Evolutionary conservation across 129 eudicot species (phyloP).

Genomic region (Lactuca saligna): DNA sequence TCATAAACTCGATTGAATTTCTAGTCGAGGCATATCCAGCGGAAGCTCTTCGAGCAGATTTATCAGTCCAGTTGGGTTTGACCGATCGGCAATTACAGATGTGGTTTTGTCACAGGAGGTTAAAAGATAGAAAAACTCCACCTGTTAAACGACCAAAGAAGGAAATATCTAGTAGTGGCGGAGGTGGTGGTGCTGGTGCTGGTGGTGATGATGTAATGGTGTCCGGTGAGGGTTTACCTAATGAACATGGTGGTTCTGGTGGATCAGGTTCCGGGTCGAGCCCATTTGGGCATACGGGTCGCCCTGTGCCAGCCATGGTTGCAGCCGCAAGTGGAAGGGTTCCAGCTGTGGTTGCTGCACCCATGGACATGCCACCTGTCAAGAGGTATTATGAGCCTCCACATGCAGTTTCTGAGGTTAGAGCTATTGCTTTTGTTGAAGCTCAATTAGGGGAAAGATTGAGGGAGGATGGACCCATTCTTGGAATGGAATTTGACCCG

Average conservation of each 20-base stretch:
- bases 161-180: slow-evolving; percentile 39
- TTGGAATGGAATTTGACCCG: slow-evolving; percentile 98
- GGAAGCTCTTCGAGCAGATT: slow-evolving; percentile 69
- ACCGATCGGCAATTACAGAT: slow-evolving; percentile 92
- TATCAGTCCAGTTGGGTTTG: slow-evolving; percentile 66
- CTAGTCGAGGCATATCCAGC: slow-evolving; percentile 81
- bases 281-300: slow-evolving; percentile 46
- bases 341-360: slow-evolving; percentile 41
- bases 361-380: slow-evolving; percentile 55
- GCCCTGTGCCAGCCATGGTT: slow-evolving; percentile 30
- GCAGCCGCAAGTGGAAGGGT: slow-evolving; percentile 31
- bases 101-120: slow-evolving; percentile 97
- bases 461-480: slow-evolving; percentile 83
- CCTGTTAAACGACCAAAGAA: slow-evolving; percentile 48
- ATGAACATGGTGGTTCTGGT: slow-evolving; percentile 46
- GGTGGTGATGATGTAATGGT: slow-evolving; percentile 35
- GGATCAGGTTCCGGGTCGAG: slow-evolving; percentile 60
- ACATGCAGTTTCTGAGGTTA: slow-evolving; percentile 59
- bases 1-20: slow-evolving; percentile 14
- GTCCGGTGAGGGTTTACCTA: slow-evolving; percentile 41
- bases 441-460: slow-evolving; percentile 87
- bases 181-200: slow-evolving; percentile 30
- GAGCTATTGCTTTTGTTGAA: slow-evolving; percentile 84
- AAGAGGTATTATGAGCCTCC: slow-evolving; percentile 75
- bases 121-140: slow-evolving; percentile 72